Evolutionary conservation across 139 green algal species (phyloP).

Genomic region (Bryopsis sp.): DNA sequence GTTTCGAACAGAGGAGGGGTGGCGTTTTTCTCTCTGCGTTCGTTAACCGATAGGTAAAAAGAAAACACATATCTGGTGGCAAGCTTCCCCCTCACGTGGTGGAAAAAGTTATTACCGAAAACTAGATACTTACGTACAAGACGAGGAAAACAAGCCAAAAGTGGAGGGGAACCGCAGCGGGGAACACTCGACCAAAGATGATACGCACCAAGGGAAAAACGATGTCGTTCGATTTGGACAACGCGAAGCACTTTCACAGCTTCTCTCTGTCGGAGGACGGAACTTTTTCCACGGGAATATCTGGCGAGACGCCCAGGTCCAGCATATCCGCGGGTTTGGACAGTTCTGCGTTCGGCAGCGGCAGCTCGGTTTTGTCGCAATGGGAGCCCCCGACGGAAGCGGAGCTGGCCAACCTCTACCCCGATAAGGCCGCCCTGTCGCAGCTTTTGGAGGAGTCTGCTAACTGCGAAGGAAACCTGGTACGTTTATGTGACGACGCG

Average conservation of each 20-base stretch:
- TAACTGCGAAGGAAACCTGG: neutral
- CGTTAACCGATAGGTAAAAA: too few species aligned
- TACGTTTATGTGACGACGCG: neutral
- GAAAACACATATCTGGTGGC: too few species aligned
- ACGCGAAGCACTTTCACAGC: neutral
- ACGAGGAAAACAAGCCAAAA: too few species aligned
- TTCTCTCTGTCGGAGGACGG: neutral
- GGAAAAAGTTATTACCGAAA: too few species aligned
- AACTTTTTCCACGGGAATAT: neutral
- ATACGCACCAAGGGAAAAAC: too few species aligned
- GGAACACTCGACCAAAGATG: too few species aligned
- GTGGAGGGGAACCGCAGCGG: too few species aligned
- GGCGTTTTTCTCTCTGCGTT: too few species aligned
- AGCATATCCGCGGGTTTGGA: constrained; percentile 9
- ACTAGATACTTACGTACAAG: too few species aligned
- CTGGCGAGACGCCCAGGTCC: neutral
- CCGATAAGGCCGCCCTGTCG: neutral
- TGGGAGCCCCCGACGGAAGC: constrained; percentile 10
- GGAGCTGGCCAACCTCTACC: too few species aligned
- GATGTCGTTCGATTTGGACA: neutral
- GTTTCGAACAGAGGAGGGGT: too few species aligned
- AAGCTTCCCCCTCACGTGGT: too few species aligned
- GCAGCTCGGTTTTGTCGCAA: constrained; percentile 15
- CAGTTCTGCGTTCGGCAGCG: constrained; percentile 14
- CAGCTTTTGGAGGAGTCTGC: neutral